phyloP scores from a whole-genome alignment of 2,329 filamentous ascomycete genomes.

The Calonectria pseudoturangicola region DNA sequence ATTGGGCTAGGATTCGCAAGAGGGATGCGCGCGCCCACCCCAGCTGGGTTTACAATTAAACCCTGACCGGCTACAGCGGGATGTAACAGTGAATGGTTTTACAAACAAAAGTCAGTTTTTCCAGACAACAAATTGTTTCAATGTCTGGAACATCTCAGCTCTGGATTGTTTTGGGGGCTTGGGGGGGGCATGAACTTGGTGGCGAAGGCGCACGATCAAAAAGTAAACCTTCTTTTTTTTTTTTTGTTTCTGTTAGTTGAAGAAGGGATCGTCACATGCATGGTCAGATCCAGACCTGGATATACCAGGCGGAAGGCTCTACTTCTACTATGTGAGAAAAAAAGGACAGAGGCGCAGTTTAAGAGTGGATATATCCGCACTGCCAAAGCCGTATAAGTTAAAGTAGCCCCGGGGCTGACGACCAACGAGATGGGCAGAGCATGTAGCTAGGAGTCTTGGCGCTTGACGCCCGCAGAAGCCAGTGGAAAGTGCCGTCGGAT shows the following conservation, averaged over 20 bases:
- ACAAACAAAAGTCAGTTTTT: neutral
- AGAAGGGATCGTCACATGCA: constrained; percentile 20
- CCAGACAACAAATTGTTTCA: neutral
- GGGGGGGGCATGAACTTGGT: neutral
- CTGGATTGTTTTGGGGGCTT: neutral
- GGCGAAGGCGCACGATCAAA: constrained; percentile 6
- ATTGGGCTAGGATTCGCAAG: neutral
- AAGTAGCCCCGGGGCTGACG: neutral
- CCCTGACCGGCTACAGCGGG: constrained; percentile 15
- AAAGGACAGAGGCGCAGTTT: constrained; percentile 6
- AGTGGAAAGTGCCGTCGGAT: neutral
- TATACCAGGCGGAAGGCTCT: constrained; percentile 6
- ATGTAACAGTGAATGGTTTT: constrained; percentile 3
- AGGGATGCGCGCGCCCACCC: neutral
- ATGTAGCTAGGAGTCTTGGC: constrained; percentile 4
- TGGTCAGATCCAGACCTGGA: neutral
- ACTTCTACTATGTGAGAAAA: too few species aligned
- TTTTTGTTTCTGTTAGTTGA: neutral
- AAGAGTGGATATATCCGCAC: neutral
- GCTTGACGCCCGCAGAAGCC: neutral
- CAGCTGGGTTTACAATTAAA: constrained; percentile 11
- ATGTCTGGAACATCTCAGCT: constrained; percentile 1
- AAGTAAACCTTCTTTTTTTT: constrained; percentile 9
- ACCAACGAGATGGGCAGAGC: constrained; percentile 8
- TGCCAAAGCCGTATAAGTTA: neutral